Base-by-base conservation (phyloP, 345 rosid species). In the Populus alba region DNA sequence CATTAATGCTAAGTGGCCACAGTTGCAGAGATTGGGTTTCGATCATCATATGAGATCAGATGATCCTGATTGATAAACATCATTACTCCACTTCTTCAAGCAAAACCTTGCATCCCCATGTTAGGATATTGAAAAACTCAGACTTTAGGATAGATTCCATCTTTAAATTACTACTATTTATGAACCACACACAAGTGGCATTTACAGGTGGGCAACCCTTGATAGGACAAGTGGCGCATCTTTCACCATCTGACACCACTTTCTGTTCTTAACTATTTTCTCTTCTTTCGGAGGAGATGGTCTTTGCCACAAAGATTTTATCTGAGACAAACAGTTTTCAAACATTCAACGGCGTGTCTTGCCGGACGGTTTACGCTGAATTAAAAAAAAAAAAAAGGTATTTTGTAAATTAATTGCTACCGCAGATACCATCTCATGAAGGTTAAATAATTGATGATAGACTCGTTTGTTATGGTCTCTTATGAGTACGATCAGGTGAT, bases 1-100 rank as follows among this genome's bases (percentile, higher is more conserved):
- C 81, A 84, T 84, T 76, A 79, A 84, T 78, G 84, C 59, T 23
- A 35, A 66, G 71, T 82, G 83, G 85, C 75, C 67, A 78, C 75
- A 79, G 73, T 80, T 27, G 76, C 77, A 61, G 55, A 5, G 31
- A 25, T 20, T 18, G 45, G 27, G 18, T 37, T 20, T 16, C n/a
- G 15, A 22, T 9, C 13, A 57, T n/a, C 65, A 23, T 25, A 47
- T 3, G 18, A 13, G 51, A 47, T 13, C 5, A 47, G 51, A 59
- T 9, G 65, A 59, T 23, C 65, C 29, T 59, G 29, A 59, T 59
- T n/a, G 29, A 23, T 9, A n/a, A 23, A 23, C 65, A 59, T n/a
- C 29, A 59, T 23, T 8, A 3, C 65, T 23, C 65, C 65, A 23
- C 6, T 1, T 59, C 29, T 4, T 59, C n/a, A 59, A n/a, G 65